Percentiles rank a stretch among this genome's conserved stretches.
These are phyloP conservation scores for Kondoa subrosea DNA, from an alignment of 768 basidiomycete genomes.

Conservation along the genomic window DNA sequence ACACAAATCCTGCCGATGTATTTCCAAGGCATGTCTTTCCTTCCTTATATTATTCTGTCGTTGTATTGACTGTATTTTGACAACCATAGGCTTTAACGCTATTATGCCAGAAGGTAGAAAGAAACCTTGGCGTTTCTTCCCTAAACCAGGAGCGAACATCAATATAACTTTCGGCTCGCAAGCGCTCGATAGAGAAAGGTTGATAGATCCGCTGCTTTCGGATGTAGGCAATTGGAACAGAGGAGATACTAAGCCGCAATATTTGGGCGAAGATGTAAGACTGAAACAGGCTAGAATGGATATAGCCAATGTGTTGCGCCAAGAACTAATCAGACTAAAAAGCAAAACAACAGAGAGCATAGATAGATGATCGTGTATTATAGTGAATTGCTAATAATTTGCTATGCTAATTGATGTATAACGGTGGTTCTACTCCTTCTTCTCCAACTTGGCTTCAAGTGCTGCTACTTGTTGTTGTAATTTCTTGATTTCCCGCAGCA, in stretches of 20 bases:
- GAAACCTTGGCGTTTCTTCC: slow-evolving; percentile 5
- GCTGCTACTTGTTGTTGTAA: slow-evolving; percentile 14
- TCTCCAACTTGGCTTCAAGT: background rate
- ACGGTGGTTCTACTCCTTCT: background rate
- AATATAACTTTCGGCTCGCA: too few relatives aligned
- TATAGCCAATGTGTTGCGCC: slow-evolving; percentile 10
- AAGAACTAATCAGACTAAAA: slow-evolving; percentile 11
- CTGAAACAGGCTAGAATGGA: slow-evolving; percentile 6
- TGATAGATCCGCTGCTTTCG: slow-evolving; percentile 1
- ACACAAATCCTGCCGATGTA: slow-evolving; percentile 14
- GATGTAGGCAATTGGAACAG: background rate
- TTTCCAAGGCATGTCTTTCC: slow-evolving; percentile 11
- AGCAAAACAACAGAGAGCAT: too few relatives aligned
- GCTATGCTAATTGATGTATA: too few relatives aligned
- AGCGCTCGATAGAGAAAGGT: slow-evolving; percentile 11
- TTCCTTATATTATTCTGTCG: background rate
- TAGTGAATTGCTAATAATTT: too few relatives aligned
- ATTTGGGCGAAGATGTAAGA: slow-evolving; percentile 9
- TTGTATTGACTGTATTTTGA: background rate
- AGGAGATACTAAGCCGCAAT: slow-evolving; percentile 6
- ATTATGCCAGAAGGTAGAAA: slow-evolving; percentile 14
- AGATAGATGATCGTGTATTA: too few relatives aligned
- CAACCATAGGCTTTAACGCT: slow-evolving; percentile 13
- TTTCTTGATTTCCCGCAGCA: slow-evolving; percentile 13
- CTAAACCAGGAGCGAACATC: background rate